A percentile compares a stretch with the other conserved stretches of the same genome.
Evolutionary conservation across 495 filamentous ascomycete genomes (phyloP).

Genomic region (Aspergillus sclerotiicarbonarius): DNA sequence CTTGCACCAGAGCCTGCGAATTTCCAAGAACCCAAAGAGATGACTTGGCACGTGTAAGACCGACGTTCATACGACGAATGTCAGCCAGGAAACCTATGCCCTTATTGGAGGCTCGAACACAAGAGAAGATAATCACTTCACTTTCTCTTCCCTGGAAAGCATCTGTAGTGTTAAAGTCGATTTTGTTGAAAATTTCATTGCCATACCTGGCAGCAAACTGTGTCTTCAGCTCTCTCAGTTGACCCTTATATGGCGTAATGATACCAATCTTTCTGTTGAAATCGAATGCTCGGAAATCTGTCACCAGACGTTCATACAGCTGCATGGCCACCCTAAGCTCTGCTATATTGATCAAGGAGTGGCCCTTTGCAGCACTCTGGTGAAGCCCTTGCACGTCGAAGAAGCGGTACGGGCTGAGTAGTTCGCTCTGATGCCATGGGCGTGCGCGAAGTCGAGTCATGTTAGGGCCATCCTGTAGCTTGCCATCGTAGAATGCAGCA

Average conservation of each 20-base stretch:
- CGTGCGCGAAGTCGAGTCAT: slow-evolving; percentile 73
- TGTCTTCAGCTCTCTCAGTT: slow-evolving; percentile 74
- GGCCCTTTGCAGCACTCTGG: slow-evolving; percentile 68
- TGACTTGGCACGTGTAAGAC: slow-evolving; percentile 91
- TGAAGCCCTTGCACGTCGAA: slow-evolving; percentile 93
- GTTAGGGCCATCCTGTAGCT: slow-evolving; percentile 75
- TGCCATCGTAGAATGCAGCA: slow-evolving; percentile 84
- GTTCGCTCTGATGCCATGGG: slow-evolving; percentile 78
- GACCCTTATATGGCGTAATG: slow-evolving; percentile 95
- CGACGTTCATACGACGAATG: slow-evolving; percentile 99
- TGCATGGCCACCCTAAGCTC: slow-evolving; percentile 82
- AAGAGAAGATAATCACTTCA: slow-evolving; percentile 98
- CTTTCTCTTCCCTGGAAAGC: slow-evolving; percentile 96
- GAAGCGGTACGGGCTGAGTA: slow-evolving; percentile 94
- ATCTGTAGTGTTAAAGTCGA: slow-evolving; percentile 98
- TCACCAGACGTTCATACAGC: slow-evolving; percentile 72
- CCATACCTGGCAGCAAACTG: slow-evolving; percentile 72
- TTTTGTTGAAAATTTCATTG: slow-evolving; percentile 64
- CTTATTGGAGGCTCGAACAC: slow-evolving; percentile 85
- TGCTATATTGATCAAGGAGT: slow-evolving; percentile 85
- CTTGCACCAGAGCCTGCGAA: slow-evolving; percentile 77
- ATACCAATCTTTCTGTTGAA: slow-evolving; percentile 86
- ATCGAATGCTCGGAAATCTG: slow-evolving; percentile 66
- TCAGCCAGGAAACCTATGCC: slow-evolving; percentile 98
- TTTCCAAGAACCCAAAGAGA: slow-evolving; percentile 95